These are phyloP conservation scores for Coemansia sp. DNA, from an alignment of 192 early-diverging fungal species.

Conservation along the genomic window DNA sequence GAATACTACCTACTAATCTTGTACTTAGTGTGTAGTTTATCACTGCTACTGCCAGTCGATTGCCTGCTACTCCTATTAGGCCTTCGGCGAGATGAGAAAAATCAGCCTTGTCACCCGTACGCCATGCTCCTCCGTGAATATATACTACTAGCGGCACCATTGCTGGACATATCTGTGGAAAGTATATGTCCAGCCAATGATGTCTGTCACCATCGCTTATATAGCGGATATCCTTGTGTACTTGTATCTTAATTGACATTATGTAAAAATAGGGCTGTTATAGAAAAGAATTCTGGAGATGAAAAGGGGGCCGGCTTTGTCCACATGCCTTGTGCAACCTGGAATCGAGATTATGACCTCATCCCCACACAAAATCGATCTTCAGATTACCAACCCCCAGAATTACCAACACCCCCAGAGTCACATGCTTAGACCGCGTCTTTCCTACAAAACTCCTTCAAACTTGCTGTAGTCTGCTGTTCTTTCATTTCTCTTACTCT, in stretches of 20 bases:
- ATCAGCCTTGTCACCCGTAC: constrained; percentile 69
- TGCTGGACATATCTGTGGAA: constrained; percentile 25
- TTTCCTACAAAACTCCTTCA: no score
- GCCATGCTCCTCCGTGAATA: constrained; percentile 88
- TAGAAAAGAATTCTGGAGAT: neutral
- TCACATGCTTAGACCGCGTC: neutral
- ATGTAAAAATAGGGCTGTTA: neutral
- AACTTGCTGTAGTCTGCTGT: neutral
- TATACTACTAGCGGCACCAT: constrained; percentile 63
- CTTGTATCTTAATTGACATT: constrained; percentile 11
- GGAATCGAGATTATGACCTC: no score
- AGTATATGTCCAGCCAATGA: constrained; percentile 66
- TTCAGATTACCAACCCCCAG: neutral
- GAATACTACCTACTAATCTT: constrained; percentile 14
- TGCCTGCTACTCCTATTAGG: constrained; percentile 38
- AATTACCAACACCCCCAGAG: neutral
- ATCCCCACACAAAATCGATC: neutral
- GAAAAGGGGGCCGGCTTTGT: neutral
- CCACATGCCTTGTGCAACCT: neutral
- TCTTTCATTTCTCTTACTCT: neutral
- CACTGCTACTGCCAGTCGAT: constrained; percentile 61
- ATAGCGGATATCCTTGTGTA: constrained; percentile 36
- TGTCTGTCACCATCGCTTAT: constrained; percentile 14
- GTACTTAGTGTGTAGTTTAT: constrained; percentile 71
- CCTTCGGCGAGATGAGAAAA: constrained; percentile 54